Percentiles rank a stretch among this genome's conserved stretches.
Conservation (phyloP, 2,329 filamentous ascomycete species). For the Penicillium griseofulvum region DNA sequence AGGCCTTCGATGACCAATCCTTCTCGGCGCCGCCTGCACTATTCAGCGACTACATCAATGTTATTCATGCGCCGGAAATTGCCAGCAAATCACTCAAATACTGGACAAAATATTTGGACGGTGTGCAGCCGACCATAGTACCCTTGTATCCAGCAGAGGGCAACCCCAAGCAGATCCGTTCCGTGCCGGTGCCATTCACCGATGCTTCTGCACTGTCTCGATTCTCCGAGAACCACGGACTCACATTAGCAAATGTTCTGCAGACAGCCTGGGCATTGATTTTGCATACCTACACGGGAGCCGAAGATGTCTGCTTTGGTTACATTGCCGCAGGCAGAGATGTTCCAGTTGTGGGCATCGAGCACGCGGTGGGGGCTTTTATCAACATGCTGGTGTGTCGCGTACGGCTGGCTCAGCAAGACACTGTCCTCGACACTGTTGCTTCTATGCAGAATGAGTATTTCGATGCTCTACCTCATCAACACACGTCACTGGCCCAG, state of each 20-base stretch:
- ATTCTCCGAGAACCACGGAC: conserved; percentile 42
- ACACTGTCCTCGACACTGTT: background rate
- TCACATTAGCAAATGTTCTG: background rate
- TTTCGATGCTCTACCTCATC: background rate
- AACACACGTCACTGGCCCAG: background rate
- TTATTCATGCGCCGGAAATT: background rate
- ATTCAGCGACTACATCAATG: conserved; percentile 1
- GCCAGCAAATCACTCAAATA: background rate
- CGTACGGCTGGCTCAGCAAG: background rate
- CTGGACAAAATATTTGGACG: too few relatives aligned
- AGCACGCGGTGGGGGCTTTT: background rate
- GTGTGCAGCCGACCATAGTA: background rate
- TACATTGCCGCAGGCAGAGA: background rate
- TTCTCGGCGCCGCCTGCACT: background rate
- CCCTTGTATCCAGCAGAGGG: background rate
- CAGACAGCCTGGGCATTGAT: background rate
- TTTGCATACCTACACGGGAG: background rate
- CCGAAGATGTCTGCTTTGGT: background rate
- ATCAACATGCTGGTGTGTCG: background rate
- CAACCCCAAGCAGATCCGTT: background rate
- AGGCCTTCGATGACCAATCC: conserved; percentile 1
- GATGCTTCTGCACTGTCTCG: conserved; percentile 72
- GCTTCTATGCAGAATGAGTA: background rate
- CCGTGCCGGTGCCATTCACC: conserved; percentile 46
- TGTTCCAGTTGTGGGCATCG: too few relatives aligned